Base-by-base conservation (phyloP, 129 eudicot genomes). In the Flaveria bidentis region DNA sequence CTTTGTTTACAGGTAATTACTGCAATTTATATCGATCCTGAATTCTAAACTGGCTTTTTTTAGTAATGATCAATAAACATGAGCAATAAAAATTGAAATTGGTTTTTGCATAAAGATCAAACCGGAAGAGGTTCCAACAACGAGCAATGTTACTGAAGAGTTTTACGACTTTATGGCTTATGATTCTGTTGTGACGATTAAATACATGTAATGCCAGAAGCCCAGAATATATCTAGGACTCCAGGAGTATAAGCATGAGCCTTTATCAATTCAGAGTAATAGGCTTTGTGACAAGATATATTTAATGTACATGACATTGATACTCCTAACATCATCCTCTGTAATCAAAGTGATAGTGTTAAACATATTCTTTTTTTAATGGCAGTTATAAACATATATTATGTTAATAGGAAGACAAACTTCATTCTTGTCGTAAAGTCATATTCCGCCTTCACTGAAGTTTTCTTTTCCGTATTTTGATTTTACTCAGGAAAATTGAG, bases 401-500 rank as follows among this genome's bases (percentile, higher is more conserved):
- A 49, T 70, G 28, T 63, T 63, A 30, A 30, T 28, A 41, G 69
- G 44, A 63, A 63, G 44, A 63, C 46, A 60, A 36, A 36, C 66
- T 45, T 52, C 1, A 10, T 61, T 60, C 18, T 58, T 74, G 28
- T 25, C 28, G 28, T 67, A 45, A 57, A 23, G 47, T 25, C 18
- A 3, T 75, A 46, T 62, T 61, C 71, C 16, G 71, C 60, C 61
- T 26, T 61, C 18, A 75, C 72, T 66, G 16, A 67, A 67, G 52
- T 41, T 18, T 50, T 76, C n/a, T n/a, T 2, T 42, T 39, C 53
- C 6, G 57, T 49, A 39, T 36, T 76, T 10, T 12, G 73, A 9
- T 66, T 66, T 67, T 76, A 50, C 53, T 52, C 81, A 53, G 81
- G 75, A 67, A 39, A 76, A 67, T 41, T 16, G 67, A 55, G 67